These are phyloP conservation scores for Myxozyma geophila DNA, from an alignment of 805 yeast species.

Conservation along the genomic window DNA sequence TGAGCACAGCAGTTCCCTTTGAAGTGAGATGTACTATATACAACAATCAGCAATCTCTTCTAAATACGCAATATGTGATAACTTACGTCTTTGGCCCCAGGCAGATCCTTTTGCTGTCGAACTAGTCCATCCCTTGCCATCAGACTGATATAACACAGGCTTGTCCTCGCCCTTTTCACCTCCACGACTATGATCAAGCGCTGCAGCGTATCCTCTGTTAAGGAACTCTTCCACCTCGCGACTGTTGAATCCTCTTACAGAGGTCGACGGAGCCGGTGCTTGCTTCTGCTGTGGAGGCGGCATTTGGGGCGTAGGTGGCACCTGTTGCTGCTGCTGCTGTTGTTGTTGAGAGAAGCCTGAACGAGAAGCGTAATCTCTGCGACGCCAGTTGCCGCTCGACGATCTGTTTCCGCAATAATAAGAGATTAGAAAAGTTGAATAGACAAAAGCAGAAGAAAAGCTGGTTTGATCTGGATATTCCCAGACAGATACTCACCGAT, in stretches of 20 bases:
- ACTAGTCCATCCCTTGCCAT: conserved; percentile 29
- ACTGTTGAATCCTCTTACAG: conserved; percentile 31
- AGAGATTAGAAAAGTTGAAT: not conserved
- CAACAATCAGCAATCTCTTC: not conserved
- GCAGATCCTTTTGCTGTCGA: conserved; percentile 25
- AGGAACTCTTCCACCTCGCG: conserved; percentile 34
- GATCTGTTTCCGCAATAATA: not conserved
- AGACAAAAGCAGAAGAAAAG: not conserved
- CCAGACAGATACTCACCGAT: not conserved
- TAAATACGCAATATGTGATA: not conserved
- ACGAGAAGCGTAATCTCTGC: conserved; percentile 17
- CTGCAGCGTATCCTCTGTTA: conserved; percentile 24
- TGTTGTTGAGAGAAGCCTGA: conserved; percentile 1
- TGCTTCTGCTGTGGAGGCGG: conserved; percentile 8
- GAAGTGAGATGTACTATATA: conserved; percentile 29
- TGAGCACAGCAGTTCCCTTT: conserved; percentile 23
- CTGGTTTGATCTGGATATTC: no score
- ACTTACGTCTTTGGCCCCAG: conserved; percentile 29
- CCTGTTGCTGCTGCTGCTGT: conserved; percentile 13
- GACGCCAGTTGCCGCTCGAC: conserved; percentile 28
- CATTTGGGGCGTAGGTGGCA: not conserved
- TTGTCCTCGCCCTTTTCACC: conserved; percentile 2
- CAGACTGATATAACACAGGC: conserved; percentile 20
- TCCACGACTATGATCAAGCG: conserved; percentile 26
- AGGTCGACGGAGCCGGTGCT: conserved; percentile 13